These are phyloP conservation scores for Metarhizium sp. DNA, from an alignment of 2,329 filamentous ascomycete species.

Conservation along the genomic window DNA sequence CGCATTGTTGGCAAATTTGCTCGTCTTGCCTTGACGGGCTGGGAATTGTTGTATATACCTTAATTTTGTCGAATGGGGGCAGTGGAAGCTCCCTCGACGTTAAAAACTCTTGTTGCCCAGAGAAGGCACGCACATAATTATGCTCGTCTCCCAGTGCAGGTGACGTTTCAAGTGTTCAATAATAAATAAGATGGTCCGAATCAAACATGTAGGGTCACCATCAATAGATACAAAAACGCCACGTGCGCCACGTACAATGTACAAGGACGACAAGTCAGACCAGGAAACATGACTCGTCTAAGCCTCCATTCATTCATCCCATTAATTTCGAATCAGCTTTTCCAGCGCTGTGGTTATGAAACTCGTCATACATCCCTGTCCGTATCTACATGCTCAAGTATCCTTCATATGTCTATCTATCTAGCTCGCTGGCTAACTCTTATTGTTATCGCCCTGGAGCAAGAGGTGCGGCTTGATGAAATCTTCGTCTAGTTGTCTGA, in stretches of 20 bases:
- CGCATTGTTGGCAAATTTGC: not conserved
- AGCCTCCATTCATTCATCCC: not conserved
- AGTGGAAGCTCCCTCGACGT: not conserved
- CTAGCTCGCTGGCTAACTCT: slow-evolving; percentile 10
- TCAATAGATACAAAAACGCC: not conserved
- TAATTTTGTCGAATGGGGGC: not conserved
- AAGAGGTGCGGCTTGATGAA: slow-evolving; percentile 90
- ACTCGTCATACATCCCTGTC: not conserved
- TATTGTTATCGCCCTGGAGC: slow-evolving; percentile 54
- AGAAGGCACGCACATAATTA: not conserved
- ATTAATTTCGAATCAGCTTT: not conserved
- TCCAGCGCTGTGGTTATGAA: not conserved
- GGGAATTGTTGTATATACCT: not conserved
- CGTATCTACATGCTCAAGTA: not conserved
- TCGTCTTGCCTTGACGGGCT: not conserved
- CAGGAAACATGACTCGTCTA: not conserved
- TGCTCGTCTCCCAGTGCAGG: not conserved
- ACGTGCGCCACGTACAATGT: not conserved
- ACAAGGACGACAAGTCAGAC: too few relatives aligned
- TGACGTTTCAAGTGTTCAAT: not conserved
- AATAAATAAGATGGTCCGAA: not conserved
- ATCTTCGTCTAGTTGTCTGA: slow-evolving; percentile 88
- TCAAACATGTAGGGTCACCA: not conserved
- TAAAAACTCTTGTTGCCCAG: not conserved
- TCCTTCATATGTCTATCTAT: not conserved